phyloP scores from a whole-genome alignment of 176 grass and related monocot genomes.

The Musa schizocarpa region DNA sequence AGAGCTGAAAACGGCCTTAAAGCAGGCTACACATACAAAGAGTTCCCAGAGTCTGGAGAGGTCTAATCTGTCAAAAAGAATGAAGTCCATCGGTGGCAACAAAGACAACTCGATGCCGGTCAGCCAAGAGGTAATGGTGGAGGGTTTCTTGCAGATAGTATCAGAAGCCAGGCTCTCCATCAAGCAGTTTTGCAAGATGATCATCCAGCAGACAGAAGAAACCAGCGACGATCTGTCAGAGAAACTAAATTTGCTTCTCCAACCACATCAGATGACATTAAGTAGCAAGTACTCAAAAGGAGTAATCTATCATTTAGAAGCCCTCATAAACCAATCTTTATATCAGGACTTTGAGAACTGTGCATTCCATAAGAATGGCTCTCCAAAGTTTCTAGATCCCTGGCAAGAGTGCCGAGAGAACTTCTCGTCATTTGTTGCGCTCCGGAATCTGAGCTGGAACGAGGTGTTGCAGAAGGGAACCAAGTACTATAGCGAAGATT shows the following conservation, averaged over 20 bases:
- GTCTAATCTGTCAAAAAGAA: constrained; percentile 50
- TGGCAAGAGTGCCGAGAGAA: constrained; percentile 61
- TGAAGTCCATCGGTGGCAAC: constrained; percentile 36
- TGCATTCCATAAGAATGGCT: constrained; percentile 59
- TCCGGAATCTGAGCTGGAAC: constrained; percentile 92
- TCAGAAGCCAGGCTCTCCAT: constrained; percentile 88
- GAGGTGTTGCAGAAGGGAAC: constrained; percentile 90
- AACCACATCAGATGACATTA: constrained; percentile 45
- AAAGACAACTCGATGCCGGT: constrained; percentile 70
- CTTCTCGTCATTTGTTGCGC: constrained; percentile 58
- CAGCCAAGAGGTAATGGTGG: constrained; percentile 93
- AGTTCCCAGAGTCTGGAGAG: constrained; percentile 32
- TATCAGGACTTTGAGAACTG: constrained; percentile 97
- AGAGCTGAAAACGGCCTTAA: constrained; percentile 82
- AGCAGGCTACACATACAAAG: constrained; percentile 49
- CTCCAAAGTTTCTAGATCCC: constrained; percentile 52
- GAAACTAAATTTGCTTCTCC: constrained; percentile 65
- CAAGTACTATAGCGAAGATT: constrained; percentile 74
- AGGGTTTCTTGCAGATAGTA: constrained; percentile 93
- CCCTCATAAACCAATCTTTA: constrained; percentile 63
- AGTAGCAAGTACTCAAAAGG: constrained; percentile 40
- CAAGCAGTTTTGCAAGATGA: constrained; percentile 87
- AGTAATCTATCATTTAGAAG: constrained; percentile 79
- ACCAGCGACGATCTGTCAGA: constrained; percentile 49
- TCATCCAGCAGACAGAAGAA: constrained; percentile 68